Evolutionary conservation across 768 basidiomycete genomes (phyloP).

Genomic region (Cystobasidiopsis lactophilus): DNA sequence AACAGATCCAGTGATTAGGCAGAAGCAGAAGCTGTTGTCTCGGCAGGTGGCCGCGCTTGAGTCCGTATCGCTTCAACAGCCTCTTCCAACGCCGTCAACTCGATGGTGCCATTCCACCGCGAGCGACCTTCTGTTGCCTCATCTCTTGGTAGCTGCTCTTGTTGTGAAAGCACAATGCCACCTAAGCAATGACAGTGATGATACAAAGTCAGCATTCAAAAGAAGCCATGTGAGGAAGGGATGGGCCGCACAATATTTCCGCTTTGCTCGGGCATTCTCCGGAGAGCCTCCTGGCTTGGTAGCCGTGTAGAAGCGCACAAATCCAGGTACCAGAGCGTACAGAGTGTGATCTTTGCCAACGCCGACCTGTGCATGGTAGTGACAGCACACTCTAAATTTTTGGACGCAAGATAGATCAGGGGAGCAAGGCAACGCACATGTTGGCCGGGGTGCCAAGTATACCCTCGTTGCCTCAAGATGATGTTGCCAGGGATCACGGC

Average conservation of each 20-base stretch:
- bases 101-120: slow-evolving; percentile 57
- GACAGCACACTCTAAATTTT: slow-evolving; percentile 3
- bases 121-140: slow-evolving; percentile 51
- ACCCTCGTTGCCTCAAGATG: slow-evolving; percentile 82
- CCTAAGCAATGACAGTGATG: neutral
- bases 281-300: neutral
- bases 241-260: neutral
- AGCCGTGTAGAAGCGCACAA: slow-evolving; percentile 61
- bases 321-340: slow-evolving; percentile 71
- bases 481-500: slow-evolving; percentile 56
- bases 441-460: slow-evolving; percentile 78
- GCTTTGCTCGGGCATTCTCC: slow-evolving; percentile 1
- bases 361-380: slow-evolving; percentile 44
- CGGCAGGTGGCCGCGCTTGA: too few relatives aligned
- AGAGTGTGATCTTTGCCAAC: slow-evolving; percentile 89
- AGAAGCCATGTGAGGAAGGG: too few relatives aligned
- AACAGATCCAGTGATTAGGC: too few relatives aligned
- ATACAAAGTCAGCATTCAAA: neutral
- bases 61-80: too few relatives aligned
- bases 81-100: slow-evolving; percentile 27
- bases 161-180: slow-evolving; percentile 53
- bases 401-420: neutral
- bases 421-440: slow-evolving; percentile 37
- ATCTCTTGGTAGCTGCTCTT: slow-evolving; percentile 70
- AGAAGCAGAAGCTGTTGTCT: too few relatives aligned